Base-by-base conservation (phyloP, 2,329 filamentous ascomycete genomes). In the Alternaria atra region DNA sequence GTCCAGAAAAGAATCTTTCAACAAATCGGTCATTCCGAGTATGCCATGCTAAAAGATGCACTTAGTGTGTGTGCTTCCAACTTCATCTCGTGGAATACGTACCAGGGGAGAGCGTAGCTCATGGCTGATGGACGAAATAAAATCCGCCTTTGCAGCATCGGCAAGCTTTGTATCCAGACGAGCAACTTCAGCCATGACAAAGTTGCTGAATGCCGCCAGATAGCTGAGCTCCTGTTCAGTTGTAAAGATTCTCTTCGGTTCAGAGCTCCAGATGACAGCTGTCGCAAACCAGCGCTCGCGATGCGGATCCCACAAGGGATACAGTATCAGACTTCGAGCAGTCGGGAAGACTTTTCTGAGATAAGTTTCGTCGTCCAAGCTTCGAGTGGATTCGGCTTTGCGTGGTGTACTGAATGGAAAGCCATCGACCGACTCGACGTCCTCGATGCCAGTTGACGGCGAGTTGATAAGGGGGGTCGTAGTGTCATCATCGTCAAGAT, bases 111-210 rank as follows among this genome's bases (percentile, higher is more conserved):
- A 87, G 5, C 87, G 81, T 13, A 90, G 75, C 69, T 90, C 87
- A 67, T 90, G 87, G 3, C 84, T 87, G 6, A 90, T 83, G 1
- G 84, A 88, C 0, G 85, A 84, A 7, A 90, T 81, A 35, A 88
- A 84, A 58, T 88, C 86, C 1, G 83, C 83, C 69, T 88, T 88
- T 42, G 85, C 85, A 48, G 71, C 68, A 50, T 79, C 77, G 15
- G 77, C 76, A 8, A 75, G 56, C 23, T 76, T 76, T n/a, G 76
- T 77, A 40, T 80, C 76, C 6, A 80, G 47, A 15, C 77, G 71
- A 43, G 76, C 73, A 4, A 80, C 71, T 46, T 79, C 78, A 7
- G 74, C 74, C 78, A 80, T 80, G 37, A 78, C 69, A 39, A 74
- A 78, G 48, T 78, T 77, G 44, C 75, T 76, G 55, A 80, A 80